These are phyloP conservation scores for Myxozyma melibiosi DNA, from an alignment of 805 yeast genomes.

Conservation along the genomic window DNA sequence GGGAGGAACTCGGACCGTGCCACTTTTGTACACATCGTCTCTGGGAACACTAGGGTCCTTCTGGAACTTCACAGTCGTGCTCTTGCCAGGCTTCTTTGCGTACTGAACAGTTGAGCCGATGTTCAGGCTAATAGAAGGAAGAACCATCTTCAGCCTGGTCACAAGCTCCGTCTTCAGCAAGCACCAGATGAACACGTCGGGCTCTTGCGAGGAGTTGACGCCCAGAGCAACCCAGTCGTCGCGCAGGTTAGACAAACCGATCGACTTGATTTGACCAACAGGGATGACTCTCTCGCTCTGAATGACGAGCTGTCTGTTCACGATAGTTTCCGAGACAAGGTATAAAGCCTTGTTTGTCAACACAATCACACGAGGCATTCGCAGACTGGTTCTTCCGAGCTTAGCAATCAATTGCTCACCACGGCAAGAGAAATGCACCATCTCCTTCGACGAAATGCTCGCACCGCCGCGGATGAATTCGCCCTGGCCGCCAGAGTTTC, in stretches of 20 bases:
- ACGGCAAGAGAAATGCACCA: slow-evolving; percentile 72
- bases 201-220: slow-evolving; percentile 53
- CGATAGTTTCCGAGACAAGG: slow-evolving; percentile 71
- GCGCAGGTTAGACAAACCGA: slow-evolving; percentile 72
- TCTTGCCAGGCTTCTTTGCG: slow-evolving; percentile 85
- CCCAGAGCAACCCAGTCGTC: slow-evolving; percentile 91
- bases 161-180: slow-evolving; percentile 87
- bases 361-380: slow-evolving; percentile 72
- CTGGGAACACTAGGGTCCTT: slow-evolving; percentile 66
- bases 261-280: slow-evolving; percentile 58
- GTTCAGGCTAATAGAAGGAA: slow-evolving; percentile 59
- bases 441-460: slow-evolving; percentile 53
- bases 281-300: slow-evolving; percentile 66
- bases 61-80: slow-evolving; percentile 71
- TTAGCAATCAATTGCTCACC: slow-evolving; percentile 83
- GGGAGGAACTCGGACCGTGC: slow-evolving; percentile 74
- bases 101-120: slow-evolving; percentile 76
- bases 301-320: slow-evolving; percentile 62
- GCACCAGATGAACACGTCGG: slow-evolving; percentile 80
- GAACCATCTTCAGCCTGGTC: slow-evolving; percentile 67
- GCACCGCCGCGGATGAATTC: slow-evolving; percentile 56
- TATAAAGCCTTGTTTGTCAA: slow-evolving; percentile 65
- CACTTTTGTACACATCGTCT: slow-evolving; percentile 83
- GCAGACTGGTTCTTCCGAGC: slow-evolving; percentile 87
- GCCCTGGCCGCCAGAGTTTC: slow-evolving; percentile 75